phyloP scores from a whole-genome alignment of 2,329 filamentous ascomycete genomes.

The Aspergillus sp. region DNA sequence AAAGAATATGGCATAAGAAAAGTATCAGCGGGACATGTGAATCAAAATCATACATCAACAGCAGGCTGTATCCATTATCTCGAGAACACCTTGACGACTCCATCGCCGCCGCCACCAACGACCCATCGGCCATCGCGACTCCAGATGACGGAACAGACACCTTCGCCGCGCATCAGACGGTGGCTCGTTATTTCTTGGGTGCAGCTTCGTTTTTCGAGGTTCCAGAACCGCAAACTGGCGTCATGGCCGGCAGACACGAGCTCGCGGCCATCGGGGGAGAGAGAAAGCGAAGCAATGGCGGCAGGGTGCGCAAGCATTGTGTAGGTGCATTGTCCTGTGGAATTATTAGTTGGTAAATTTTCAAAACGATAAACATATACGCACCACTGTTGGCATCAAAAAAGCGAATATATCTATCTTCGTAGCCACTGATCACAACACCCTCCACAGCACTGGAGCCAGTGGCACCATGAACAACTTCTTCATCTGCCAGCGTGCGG shows the following conservation, averaged over 20 bases:
- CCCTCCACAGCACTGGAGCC: conserved; percentile 83
- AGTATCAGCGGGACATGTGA: conserved; percentile 19
- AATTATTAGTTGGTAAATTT: conserved; percentile 18
- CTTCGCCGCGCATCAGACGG: conserved; percentile 91
- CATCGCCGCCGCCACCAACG: conserved; percentile 90
- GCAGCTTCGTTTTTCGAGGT: conserved; percentile 89
- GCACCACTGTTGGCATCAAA: conserved; percentile 98
- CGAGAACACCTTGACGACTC: conserved; percentile 86
- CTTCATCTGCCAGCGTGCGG: conserved; percentile 66
- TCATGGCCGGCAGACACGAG: conserved; percentile 96
- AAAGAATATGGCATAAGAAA: conserved; percentile 27
- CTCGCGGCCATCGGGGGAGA: conserved; percentile 91
- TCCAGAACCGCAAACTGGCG: conserved; percentile 94
- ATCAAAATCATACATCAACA: conserved; percentile 30
- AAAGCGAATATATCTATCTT: conserved; percentile 93
- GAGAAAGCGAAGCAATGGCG: conserved; percentile 84
- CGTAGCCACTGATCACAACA: conserved; percentile 92
- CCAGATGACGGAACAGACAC: conserved; percentile 92
- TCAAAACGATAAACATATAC: conserved; percentile 38
- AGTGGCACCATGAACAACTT: conserved; percentile 77
- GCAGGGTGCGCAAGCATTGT: conserved; percentile 96
- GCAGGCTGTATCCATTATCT: conserved; percentile 27
- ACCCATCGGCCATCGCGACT: conserved; percentile 94
- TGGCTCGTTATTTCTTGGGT: conserved; percentile 94
- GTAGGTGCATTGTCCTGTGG: conserved; percentile 93